Evolutionary conservation across 1,284 basidiomycete genomes (phyloP), one percentile per base, ranked within the genome.

Genomic region (Ganoderma sinense): DNA sequence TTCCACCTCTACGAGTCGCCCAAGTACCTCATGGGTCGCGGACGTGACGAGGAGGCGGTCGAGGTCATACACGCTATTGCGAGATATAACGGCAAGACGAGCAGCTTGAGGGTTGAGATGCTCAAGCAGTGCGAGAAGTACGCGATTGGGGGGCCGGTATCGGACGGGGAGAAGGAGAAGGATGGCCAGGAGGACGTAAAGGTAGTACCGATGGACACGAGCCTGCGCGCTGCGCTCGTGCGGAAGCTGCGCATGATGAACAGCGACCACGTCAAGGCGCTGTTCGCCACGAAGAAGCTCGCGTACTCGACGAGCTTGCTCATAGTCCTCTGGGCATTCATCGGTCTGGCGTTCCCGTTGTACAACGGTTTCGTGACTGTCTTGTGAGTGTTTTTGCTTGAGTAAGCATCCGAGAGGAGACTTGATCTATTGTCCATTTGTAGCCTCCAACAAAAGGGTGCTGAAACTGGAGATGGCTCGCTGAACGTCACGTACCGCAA

Each of bases 341-440:
- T 94, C 69, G 92, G 92, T 4, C 86, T 94, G 14, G 91, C 91
- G 2, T 93, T 91, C 78, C 90, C 92, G 41, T 78, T 94, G 84
- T 93, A 86, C 80, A 39, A 56, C 16, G 53, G 53, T 29, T 56
- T 56, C 29, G 53, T 56, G 29, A 56, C 87, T 1, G 90, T 87
- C 69, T 88, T 88, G 89, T 91, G 68, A 64, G 88, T 79, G 11
- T 39, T 39, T 7, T 10, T 23, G 14, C 18, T 51, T n/a, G n/a
- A n/a, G n/a, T n/a, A n/a, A n/a, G n/a, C n/a, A n/a, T n/a, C n/a
- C n/a, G 5, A 18, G 1, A 43, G 6, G 36, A 56, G 4, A 65
- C 58, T 18, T 41, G 26, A 20, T 3, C 41, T 1, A 18, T 26
- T 23, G 11, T 33, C 11, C 43, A 7, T 31, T 56, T 7, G 10